Conservation (phyloP, 352 stramenopile species). For the Thalassiosira mediterranea region DNA sequence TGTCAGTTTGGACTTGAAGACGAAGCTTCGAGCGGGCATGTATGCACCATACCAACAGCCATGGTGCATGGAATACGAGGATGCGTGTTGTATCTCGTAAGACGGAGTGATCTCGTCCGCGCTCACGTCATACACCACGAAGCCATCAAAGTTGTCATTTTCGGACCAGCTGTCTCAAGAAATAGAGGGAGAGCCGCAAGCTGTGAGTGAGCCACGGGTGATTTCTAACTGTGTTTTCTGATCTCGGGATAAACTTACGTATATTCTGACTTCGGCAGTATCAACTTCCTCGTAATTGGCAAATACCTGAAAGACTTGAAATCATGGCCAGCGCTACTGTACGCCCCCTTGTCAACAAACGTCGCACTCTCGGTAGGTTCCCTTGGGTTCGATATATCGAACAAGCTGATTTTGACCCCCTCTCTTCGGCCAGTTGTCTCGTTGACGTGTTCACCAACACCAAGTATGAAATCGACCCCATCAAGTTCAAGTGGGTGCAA, state of each 20-base stretch:
- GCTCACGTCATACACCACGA: conserved; percentile 69
- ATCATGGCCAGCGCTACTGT: conserved; percentile 52
- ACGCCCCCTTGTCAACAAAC: conserved; percentile 55
- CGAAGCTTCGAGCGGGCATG: conserved; percentile 61
- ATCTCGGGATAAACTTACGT: conserved; percentile 24
- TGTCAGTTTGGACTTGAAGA: conserved; percentile 74
- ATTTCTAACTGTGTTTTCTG: too few relatives aligned
- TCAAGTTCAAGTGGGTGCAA: conserved; percentile 70
- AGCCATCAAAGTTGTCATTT: conserved; percentile 74
- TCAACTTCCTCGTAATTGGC: conserved; percentile 47
- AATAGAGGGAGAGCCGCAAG: neutral
- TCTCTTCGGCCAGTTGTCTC: conserved; percentile 32
- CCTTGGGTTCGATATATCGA: conserved; percentile 60
- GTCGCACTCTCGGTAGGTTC: conserved; percentile 38
- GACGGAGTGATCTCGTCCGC: conserved; percentile 43
- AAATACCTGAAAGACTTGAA: conserved; percentile 70
- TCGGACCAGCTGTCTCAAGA: conserved; percentile 20
- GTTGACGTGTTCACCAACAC: conserved; percentile 59
- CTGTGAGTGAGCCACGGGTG: neutral
- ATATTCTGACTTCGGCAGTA: conserved; percentile 65
- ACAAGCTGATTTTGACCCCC: conserved; percentile 69
- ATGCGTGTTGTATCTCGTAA: conserved; percentile 54
- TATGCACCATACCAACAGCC: conserved; percentile 57
- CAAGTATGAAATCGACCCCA: conserved; percentile 55
- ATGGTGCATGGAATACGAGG: conserved; percentile 28